These are phyloP conservation scores for Lasiodiplodia theobromae DNA, from an alignment of 2,329 filamentous ascomycete genomes.

Conservation along the genomic window DNA sequence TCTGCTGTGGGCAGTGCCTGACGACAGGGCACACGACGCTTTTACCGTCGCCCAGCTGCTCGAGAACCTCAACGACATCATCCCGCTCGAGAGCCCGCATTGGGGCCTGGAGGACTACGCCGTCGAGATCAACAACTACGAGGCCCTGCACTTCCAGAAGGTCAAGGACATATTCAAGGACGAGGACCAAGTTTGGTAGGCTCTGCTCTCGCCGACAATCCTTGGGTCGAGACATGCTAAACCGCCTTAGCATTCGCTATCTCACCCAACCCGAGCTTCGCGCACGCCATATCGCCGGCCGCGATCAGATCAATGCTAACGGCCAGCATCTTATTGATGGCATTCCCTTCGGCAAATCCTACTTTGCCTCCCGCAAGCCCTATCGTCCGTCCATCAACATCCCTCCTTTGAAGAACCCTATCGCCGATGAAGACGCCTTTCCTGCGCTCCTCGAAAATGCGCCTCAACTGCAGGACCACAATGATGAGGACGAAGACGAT, in stretches of 20 bases:
- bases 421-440: constrained; percentile 40
- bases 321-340: constrained; percentile 87
- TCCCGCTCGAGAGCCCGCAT: constrained; percentile 80
- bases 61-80: constrained; percentile 76
- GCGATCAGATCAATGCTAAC: constrained; percentile 79
- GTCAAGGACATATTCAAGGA: constrained; percentile 75
- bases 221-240: constrained; percentile 14
- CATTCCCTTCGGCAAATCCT: constrained; percentile 79
- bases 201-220: background rate
- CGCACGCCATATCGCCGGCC: constrained; percentile 74
- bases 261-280: constrained; percentile 77
- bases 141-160: constrained; percentile 85
- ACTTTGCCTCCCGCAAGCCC: constrained; percentile 60
- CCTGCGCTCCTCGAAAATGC: constrained; percentile 8
- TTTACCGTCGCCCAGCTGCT: constrained; percentile 77
- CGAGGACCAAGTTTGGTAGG: constrained; percentile 83
- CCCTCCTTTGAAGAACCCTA: constrained; percentile 72
- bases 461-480: background rate
- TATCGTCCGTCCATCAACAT: constrained; percentile 73
- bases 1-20: constrained; percentile 48
- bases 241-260: constrained; percentile 72
- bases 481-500: constrained; percentile 20
- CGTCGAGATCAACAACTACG: constrained; percentile 79
- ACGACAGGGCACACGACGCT: constrained; percentile 40
- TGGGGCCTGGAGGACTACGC: constrained; percentile 93